A percentile compares a stretch with the other conserved stretches of the same genome.
phyloP scores from a whole-genome alignment of 2,329 filamentous ascomycete species.

The Sclerotinia glacialis region DNA sequence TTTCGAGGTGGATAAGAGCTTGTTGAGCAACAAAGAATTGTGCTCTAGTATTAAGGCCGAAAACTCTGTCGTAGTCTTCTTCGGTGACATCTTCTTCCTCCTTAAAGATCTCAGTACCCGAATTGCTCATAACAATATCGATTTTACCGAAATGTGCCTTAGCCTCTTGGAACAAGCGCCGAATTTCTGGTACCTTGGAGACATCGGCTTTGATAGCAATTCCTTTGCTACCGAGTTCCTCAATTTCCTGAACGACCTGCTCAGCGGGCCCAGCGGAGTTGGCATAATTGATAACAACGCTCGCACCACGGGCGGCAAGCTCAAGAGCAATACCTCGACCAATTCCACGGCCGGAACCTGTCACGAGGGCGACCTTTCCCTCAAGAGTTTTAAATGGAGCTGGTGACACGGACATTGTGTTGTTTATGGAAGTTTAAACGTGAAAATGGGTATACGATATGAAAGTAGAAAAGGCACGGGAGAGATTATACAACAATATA shows the following conservation, averaged over 20 bases:
- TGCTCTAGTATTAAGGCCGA: slow-evolving; percentile 62
- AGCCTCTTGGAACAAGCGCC: slow-evolving; percentile 32
- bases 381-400: slow-evolving; percentile 24
- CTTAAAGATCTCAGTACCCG: slow-evolving; percentile 36
- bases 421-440: not conserved
- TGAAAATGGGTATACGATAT: slow-evolving; percentile 6
- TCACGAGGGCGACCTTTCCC: slow-evolving; percentile 75
- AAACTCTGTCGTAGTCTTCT: slow-evolving; percentile 45
- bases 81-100: slow-evolving; percentile 34
- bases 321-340: slow-evolving; percentile 51
- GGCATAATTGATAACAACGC: slow-evolving; percentile 59
- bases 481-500: not conserved
- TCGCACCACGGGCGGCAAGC: slow-evolving; percentile 43
- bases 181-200: slow-evolving; percentile 43
- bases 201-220: slow-evolving; percentile 60
- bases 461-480: not conserved
- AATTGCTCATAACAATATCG: slow-evolving; percentile 37
- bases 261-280: slow-evolving; percentile 55
- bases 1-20: slow-evolving; percentile 66
- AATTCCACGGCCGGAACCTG: slow-evolving; percentile 76
- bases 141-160: slow-evolving; percentile 34
- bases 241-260: slow-evolving; percentile 53
- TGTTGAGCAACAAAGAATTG: slow-evolving; percentile 78
- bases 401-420: slow-evolving; percentile 5
- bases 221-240: slow-evolving; percentile 50